These are phyloP conservation scores for Psilocybe cyanescens DNA, from an alignment of 768 basidiomycete genomes.

Conservation along the genomic window DNA sequence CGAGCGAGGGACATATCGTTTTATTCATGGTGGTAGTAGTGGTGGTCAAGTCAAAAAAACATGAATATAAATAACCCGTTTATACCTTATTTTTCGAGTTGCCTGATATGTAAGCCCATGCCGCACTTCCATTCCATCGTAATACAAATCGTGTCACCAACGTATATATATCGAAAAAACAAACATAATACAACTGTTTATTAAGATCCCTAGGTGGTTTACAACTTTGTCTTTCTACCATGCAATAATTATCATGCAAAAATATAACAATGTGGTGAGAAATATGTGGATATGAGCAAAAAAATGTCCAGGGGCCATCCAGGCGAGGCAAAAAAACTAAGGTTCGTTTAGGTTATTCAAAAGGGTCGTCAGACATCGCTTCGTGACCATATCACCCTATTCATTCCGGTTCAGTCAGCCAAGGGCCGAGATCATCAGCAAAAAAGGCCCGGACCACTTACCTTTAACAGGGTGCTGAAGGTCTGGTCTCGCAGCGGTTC, in stretches of 20 bases:
- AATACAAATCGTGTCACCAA: neutral
- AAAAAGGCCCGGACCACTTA: slow-evolving; percentile 31
- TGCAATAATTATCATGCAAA: slow-evolving; percentile 33
- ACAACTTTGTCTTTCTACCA: slow-evolving; percentile 34
- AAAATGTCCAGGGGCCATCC: slow-evolving; percentile 22
- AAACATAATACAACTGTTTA: slow-evolving; percentile 28
- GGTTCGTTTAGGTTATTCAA: slow-evolving; percentile 86
- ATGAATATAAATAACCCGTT: neutral
- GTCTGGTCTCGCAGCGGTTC: slow-evolving; percentile 95
- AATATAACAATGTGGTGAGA: slow-evolving; percentile 33
- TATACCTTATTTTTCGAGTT: slow-evolving; percentile 4
- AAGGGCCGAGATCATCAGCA: neutral
- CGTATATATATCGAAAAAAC: slow-evolving; percentile 2
- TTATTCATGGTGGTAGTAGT: slow-evolving; percentile 36
- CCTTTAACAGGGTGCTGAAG: slow-evolving; percentile 90
- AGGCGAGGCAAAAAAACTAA: slow-evolving; percentile 32
- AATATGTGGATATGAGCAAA: slow-evolving; percentile 31
- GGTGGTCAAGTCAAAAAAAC: slow-evolving; percentile 12
- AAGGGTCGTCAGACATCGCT: slow-evolving; percentile 88
- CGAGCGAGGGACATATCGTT: slow-evolving; percentile 36
- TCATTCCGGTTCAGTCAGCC: slow-evolving; percentile 26
- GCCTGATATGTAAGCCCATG: neutral
- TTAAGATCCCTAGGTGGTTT: slow-evolving; percentile 28
- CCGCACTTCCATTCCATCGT: neutral
- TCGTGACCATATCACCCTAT: slow-evolving; percentile 97